Evolutionary conservation across 306 rosid species (phyloP), one percentile per base, ranked within the genome.

Genomic region (Cyamopsis tetragonoloba): DNA sequence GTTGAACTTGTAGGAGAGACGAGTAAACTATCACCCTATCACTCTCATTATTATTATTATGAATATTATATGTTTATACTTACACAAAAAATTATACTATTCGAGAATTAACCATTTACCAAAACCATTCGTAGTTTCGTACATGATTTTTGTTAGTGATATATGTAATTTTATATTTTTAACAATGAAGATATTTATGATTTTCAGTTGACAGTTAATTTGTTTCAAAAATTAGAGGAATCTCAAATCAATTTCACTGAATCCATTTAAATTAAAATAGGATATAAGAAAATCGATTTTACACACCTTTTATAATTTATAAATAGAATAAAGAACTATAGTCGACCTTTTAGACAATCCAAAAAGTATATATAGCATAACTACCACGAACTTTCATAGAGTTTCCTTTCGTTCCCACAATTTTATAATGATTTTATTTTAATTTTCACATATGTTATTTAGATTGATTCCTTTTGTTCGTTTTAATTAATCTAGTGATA

Each of bases 381-480:
- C 6, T 15, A 34, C 53, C 34, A 46, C 17, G 48, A 60, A 51
- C 56, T 27, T 28, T 7, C 22, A 17, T n/a, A 7, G 35, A 61
- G 20, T 2, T 19, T 55, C 0, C 6, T 23, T 34, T 24, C 7
- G 31, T 8, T 26, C n/a, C 37, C 23, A 34, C 14, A 28, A 62
- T 27, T 62, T 72, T 62, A 62, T 60, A 35, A 47, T 71, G 20
- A 59, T 59, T 31, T 56, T 55, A 7, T 1, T n/a, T 5, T n/a
- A 24, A 9, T 18, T 32, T 15, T 38, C 28, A 48, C 31, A 48
- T 17, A 7, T 18, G 19, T 7, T 7, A 6, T 44, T 23, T 56
- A 60, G 37, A 62, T 18, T 20, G 27, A 48, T 48, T 62, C 53
- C 51, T 22, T 48, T n/a, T 63, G 23, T 51, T 8, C 39, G 47